Evolutionary conservation across 2,329 filamentous ascomycete species (phyloP), one percentile per base, ranked within the genome.

Genomic region (Paecilomyces sp.): DNA sequence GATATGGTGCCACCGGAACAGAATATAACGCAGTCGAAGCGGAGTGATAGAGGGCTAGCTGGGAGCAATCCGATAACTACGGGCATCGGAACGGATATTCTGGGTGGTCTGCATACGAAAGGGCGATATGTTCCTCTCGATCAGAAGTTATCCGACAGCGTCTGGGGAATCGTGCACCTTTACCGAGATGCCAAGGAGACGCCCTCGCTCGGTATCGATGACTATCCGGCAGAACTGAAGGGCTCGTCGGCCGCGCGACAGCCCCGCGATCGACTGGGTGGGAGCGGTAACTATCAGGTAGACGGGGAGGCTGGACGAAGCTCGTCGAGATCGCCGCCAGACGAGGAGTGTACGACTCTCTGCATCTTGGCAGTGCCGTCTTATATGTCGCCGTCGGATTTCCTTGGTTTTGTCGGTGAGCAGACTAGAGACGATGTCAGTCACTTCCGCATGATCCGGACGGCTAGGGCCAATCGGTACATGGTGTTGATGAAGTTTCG

Each of bases 401-500:
- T 99, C 61, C 77, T 97, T 64, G 92, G 91, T 0, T 97, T 95
- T 67, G 85, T 97, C 5, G 94, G 94, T 3, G 90, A 96, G 71
- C 86, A 87, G 70, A 96, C 93, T 73, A 85, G 90, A 71, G 85
- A 89, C 60, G 85, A 92, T 61, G 91, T 99, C 60, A 94, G 89
- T 67, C 94, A 99, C 77, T 96, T 96, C 71, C 83, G 94, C 57
- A 91, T 99, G 85, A 90, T 99, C 59, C 88, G 92, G 80, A 97
- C 94, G 1, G 89, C 88, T 58, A 84, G 88, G 63, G 88, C 91
- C 73, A 97, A 95, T 74, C 86, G 92, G 62, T 97, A 97, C 77
- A 89, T 99, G 81, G 93, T 96, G 28, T 80, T 99, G 62, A 89
- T 99, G 84, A 97, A 96, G 77, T 97, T 97, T 71, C 84, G 91